Base-by-base conservation (phyloP, 768 basidiomycete species). In the Fomitopsis pulvina region DNA sequence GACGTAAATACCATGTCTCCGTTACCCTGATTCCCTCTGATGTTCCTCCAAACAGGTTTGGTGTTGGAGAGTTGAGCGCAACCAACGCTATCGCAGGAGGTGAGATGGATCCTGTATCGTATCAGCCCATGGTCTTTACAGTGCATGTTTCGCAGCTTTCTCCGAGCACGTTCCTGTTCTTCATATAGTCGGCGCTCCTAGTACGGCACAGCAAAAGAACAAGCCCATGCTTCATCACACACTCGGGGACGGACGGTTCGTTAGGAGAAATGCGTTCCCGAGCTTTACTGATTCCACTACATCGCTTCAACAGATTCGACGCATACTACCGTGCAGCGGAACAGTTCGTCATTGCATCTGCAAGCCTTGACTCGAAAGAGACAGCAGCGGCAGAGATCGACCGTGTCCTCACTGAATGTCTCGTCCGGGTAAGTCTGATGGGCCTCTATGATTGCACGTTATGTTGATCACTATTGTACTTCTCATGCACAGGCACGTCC, bases 11-110 rank as follows among this genome's bases (percentile, higher is more conserved):
- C 20, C 2, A 16, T 11, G 22, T 12, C 7, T 6, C 45, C n/a
- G 9, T 24, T 25, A 47, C 18, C 20, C 8, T 32, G 14, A 14
- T 37, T 7, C n/a, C n/a, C 18, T 32, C 45, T 56, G 20, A 50
- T 32, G 29, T 11, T 42, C 1, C 7, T 18, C 4, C 47, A 12
- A 4, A 1, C 45, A 87, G 85, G 2, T 95, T 93, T 56, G 93
- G 93, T 48, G 93, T 96, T n/a, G 93, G 93, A 14, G 93, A 96
- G 64, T 69, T 95, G 39, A 87, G 85, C 34, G 92, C 92, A 3
- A 81, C 87, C 29, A 90, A 91, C 57, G 87, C 88, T 37, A 79
- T 93, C 53, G 89, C 86, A 25, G 85, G 85, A 58, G 80, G 85
- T 79, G 57, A 51, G 71, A 8, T 41, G 29, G 34, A 3, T 11